Evolutionary conservation across 176 grass and related monocot species (phyloP).

Genomic region (Oryza meyeriana): DNA sequence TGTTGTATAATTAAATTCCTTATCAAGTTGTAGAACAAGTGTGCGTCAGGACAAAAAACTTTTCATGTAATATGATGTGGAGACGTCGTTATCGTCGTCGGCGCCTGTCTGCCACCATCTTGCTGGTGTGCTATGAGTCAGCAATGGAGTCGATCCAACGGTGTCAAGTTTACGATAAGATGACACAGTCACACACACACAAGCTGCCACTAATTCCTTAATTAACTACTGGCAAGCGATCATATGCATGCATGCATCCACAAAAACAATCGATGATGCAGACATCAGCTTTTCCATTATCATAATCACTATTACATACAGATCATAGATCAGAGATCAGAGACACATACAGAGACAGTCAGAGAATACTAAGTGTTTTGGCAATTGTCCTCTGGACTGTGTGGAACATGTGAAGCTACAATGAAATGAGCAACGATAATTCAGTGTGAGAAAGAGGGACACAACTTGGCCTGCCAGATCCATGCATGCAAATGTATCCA

Average conservation of each 20-base stretch:
- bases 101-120: not conserved
- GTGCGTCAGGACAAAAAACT: not conserved
- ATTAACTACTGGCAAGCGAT: not conserved
- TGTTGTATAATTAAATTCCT: too few relatives aligned
- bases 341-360: not conserved
- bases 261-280: not conserved
- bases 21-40: too few relatives aligned
- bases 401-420: not conserved
- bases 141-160: not conserved
- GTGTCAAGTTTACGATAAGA: not conserved
- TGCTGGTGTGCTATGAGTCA: not conserved
- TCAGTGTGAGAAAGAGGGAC: not conserved
- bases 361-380: not conserved
- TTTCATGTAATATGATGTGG: not conserved
- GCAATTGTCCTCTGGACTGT: too few relatives aligned
- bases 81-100: not conserved
- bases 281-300: not conserved
- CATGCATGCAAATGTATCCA: not conserved
- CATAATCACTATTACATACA: not conserved
- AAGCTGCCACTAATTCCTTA: not conserved
- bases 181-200: not conserved
- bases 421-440: not conserved
- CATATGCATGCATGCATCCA: not conserved
- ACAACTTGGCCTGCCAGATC: not conserved
- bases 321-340: not conserved